Evolutionary conservation across 495 filamentous ascomycete genomes (phyloP), one percentile per base, ranked within the genome.

Genomic region (Neurospora hispaniola): DNA sequence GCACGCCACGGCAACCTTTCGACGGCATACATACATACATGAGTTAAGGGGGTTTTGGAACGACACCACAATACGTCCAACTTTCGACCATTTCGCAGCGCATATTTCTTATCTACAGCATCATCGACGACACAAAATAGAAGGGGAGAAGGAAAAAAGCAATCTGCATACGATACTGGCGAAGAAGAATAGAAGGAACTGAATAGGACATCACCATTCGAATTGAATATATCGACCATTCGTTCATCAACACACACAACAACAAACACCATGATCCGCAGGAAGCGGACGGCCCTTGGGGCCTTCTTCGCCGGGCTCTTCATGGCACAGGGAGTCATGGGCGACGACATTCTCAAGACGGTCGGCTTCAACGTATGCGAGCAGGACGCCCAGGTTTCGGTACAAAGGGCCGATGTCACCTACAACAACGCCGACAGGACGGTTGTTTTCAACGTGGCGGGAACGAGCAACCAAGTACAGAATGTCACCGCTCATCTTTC

Each of bases 361-460:
- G 85, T 83, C 46, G 93, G 94, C 72, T 95, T 95, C 83, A 89
- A 84, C 76, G 89, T 87, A 73, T 99, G 96, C 83, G 82, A 90
- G 76, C 80, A 31, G 54, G 86, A 88, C 68, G 84, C 91, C 38
- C 82, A 82, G 31, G 92, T 99, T 73, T 84, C 87, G 72, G 91
- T 98, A 72, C 83, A 92, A 62, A 88, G 86, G 72, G 85, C 96
- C 73, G 84, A 96, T 75, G 89, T 98, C 73, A 84, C 89, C 74
- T 99, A 94, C 82, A 88, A 95, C 82, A 88, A 89, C 71, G 85
- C 86, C 44, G 89, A 89, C 70, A 90, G 91, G 74, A 85, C 86
- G 71, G 86, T 99, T 31, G 85, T 84, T 23, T 98, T 98, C 84
- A 90, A 99, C 79, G 87, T 98, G 44, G 88, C 90, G 71, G 96